Base-by-base conservation (phyloP, 192 early-diverging fungal species). In the Coemansia sp. region DNA sequence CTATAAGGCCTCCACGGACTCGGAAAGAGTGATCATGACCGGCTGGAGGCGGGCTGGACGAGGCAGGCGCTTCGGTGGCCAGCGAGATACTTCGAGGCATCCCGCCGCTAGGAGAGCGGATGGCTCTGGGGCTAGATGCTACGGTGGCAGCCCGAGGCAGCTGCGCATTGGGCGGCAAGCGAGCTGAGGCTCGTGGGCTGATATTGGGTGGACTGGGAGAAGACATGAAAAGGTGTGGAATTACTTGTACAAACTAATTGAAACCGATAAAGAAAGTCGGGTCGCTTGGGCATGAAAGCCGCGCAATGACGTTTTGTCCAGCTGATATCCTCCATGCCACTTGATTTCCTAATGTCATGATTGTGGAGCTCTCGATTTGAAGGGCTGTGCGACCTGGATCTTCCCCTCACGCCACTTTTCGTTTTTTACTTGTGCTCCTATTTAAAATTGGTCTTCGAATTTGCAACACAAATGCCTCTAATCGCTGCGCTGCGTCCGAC, bases 131-230 rank as follows among this genome's bases (percentile, higher is more conserved):
- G 14, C 65, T 66, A 28, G 34, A 31, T 25, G 64, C 53, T 26
- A 50, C 34, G 16, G 64, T 64, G 6, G 77, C 37, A 14, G 35
- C 47, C 8, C 52, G 34, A 25, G 45, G 60, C 26, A 52, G 68
- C 53, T 79, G 77, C 3, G 77, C 77, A 23, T 79, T 79, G 8
- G 65, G 68, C 14, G 77, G 72, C 12, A 79, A 58, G 7, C 72
- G 55, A 13, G 35, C 42, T 31, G 33, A 45, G 33, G 25, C 35
- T 7, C 41, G 53, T 18, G 42, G 26, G 18, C 60, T 41, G 21
- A 55, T 63, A 36, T 37, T 56, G 42, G 28, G 45, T 13, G 62
- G 26, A 20, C 62, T 64, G 10, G 58, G 36, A n/a, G 23, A 56
- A 31, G 61, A 67, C 55, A 63, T 59, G 25, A 45, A 48, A 59